phyloP scores from a whole-genome alignment of 2,329 filamentous ascomycete genomes.

The Bipolaris bicolor region DNA sequence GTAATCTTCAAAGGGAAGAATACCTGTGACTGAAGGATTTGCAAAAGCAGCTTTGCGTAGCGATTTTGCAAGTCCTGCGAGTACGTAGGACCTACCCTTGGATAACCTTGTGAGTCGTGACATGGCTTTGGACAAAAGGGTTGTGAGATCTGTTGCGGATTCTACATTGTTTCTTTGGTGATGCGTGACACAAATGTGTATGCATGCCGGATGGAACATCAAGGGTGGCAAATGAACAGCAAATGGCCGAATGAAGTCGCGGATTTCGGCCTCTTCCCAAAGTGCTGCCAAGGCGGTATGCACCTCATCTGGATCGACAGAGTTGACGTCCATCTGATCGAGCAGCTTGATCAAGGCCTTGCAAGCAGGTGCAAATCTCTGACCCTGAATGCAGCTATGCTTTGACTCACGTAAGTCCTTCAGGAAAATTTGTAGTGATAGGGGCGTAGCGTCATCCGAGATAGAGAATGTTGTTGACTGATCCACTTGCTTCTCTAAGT shows the following conservation, averaged over 20 bases:
- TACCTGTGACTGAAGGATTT: slow-evolving; percentile 33
- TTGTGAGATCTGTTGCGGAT: slow-evolving; percentile 12
- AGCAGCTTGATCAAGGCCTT: slow-evolving; percentile 30
- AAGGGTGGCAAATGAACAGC: slow-evolving; percentile 47
- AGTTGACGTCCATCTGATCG: slow-evolving; percentile 14
- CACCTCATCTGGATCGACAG: slow-evolving; percentile 23
- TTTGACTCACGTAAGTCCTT: slow-evolving; percentile 31
- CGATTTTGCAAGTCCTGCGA: slow-evolving; percentile 38
- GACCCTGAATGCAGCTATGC: slow-evolving; percentile 41
- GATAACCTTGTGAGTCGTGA: slow-evolving; percentile 35
- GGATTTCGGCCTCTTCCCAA: slow-evolving; percentile 57
- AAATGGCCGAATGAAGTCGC: slow-evolving; percentile 54
- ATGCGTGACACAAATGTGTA: slow-evolving; percentile 25
- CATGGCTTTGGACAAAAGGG: slow-evolving; percentile 34
- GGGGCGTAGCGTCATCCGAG: background rate
- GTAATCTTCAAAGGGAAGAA: slow-evolving; percentile 49
- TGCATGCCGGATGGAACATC: slow-evolving; percentile 46
- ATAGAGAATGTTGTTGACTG: background rate
- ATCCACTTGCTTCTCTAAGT: slow-evolving; percentile 8
- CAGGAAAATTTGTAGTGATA: slow-evolving; percentile 33
- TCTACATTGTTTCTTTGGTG: background rate
- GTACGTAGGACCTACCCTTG: slow-evolving; percentile 45
- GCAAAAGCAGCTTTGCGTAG: slow-evolving; percentile 40
- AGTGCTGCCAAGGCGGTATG: slow-evolving; percentile 42
- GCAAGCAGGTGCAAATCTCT: slow-evolving; percentile 37